Base-by-base conservation (phyloP, 495 filamentous ascomycete genomes). In the Sporormia fimetaria region DNA sequence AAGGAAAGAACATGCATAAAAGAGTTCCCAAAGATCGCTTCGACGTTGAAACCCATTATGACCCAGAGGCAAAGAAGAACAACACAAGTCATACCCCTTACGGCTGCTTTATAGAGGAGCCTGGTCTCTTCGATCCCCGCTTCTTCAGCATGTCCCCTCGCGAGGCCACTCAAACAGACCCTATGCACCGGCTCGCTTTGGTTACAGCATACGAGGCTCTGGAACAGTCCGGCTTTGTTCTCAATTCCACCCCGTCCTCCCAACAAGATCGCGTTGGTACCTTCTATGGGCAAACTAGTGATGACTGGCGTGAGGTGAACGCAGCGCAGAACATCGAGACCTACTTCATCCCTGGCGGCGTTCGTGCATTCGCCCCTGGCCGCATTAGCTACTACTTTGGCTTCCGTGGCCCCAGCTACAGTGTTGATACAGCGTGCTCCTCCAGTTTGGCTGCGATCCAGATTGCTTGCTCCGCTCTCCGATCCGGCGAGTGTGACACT, bases 111-210 rank as follows among this genome's bases (percentile, higher is more conserved):
- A 42, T 61, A 17, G 33, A 58, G 6, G 39, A 55, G 38, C 44
- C 55, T 12, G 57, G 42, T 24, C 28, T 42, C 38, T 64, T 64
- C 34, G 64, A 67, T 33, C 22, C 51, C 6, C 47, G 49, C 6
- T 64, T 67, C 50, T 67, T 67, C 45, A 53, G 53, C 17, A 59
- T 67, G 31, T 59, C 57, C 6, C 61, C 61, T 9, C 55, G 57
- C 4, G 64, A 67, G 43, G 63, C 63, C 24, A 28, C 25, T 4
- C 28, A 49, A 18, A 42, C 55, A 24, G 63, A 66, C 38, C 61
- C 63, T 2, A 34, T 43, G 8, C 63, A 64, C 21, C 50, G 59
- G 12, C 31, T 66, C 21, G 57, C 60, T 15, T 37, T 67, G 0
- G 57, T 57, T 40, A 61, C 54, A 10, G 44, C 56, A 11, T 63